phyloP scores from a whole-genome alignment of 2,329 filamentous ascomycete genomes.

The Exophiala oligosperma region DNA sequence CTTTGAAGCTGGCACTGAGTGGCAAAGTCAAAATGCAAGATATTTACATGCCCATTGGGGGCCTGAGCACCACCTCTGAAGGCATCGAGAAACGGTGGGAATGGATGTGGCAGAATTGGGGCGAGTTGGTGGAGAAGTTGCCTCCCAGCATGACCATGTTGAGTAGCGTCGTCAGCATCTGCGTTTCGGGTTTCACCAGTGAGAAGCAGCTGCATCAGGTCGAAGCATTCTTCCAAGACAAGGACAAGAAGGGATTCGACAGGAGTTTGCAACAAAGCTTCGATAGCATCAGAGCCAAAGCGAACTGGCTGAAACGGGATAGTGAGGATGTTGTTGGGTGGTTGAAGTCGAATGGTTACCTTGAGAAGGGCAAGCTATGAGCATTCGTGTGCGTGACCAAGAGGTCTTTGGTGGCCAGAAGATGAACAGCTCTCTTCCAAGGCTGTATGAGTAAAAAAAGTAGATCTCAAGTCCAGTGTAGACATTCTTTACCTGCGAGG shows the following conservation, averaged over 20 bases:
- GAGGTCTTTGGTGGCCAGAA: no score
- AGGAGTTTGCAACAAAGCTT: slow-evolving; percentile 85
- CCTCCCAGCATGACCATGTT: slow-evolving; percentile 87
- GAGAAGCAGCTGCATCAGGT: slow-evolving; percentile 74
- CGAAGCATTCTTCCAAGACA: slow-evolving; percentile 75
- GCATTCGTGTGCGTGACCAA: background rate
- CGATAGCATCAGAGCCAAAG: slow-evolving; percentile 82
- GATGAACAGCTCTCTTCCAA: no score
- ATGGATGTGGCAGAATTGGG: slow-evolving; percentile 89
- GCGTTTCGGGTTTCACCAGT: slow-evolving; percentile 76
- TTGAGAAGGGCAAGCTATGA: slow-evolving; percentile 17
- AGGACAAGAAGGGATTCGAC: slow-evolving; percentile 85
- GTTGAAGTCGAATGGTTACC: slow-evolving; percentile 66
- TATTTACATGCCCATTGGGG: slow-evolving; percentile 82
- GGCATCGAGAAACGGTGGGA: slow-evolving; percentile 78
- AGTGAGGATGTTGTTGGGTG: slow-evolving; percentile 71
- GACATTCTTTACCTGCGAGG: no score
- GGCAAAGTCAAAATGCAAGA: slow-evolving; percentile 91
- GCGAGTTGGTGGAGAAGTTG: slow-evolving; percentile 74
- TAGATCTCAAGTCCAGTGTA: no score
- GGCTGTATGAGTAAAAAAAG: no score
- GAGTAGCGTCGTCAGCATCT: slow-evolving; percentile 78
- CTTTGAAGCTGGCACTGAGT: slow-evolving; percentile 71
- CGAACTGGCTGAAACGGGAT: slow-evolving; percentile 77
- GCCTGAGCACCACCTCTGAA: slow-evolving; percentile 72